Base-by-base conservation (phyloP, 2,329 filamentous ascomycete species). In the Purpureocillium takamizusanense region DNA sequence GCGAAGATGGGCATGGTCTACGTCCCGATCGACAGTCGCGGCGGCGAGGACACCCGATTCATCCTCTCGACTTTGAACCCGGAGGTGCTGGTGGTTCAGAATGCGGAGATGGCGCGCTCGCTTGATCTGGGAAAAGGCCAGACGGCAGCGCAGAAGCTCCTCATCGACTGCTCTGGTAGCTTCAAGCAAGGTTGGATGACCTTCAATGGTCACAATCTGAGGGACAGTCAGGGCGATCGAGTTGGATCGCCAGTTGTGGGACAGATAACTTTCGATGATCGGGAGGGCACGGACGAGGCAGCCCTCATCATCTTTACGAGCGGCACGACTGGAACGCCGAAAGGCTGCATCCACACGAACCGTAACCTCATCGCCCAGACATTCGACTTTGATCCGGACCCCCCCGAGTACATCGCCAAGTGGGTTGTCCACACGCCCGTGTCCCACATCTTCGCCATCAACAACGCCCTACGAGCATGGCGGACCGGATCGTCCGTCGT, bases 281-380 rank as follows among this genome's bases (percentile, higher is more conserved):
- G n/a, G n/a, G n/a, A n/a, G n/a, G n/a, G n/a, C n/a, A n/a, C 35
- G 12, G 37, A 48, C 25, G 51, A 56, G 35, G 55, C 49, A 7
- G 59, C 59, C 5, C 52, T 69, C 31, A 60, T 71, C 35, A 53
- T 70, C 25, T 70, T 71, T 49, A 71, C 67, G 15, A 70, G 66
- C 44, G 68, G 68, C 15, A 72, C 67, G n/a, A 70, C 66, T 0
- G 65, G 63, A 6, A 49, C 59, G 1, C 65, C 68, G 5, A 72
- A 72, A 46, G 66, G 60, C 35, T 69, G 66, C 40, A 54, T 56
- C 12, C 59, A 68, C 42, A 65, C 62, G 6, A 56, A 59, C 45
- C 44, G 51, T 23, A 68, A 65, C 40, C 39, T 65, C n/a, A 51
- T 61, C 7, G 60, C 62, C 1, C 55, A 61, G 40, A 55, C 53